Evolutionary conservation across 2,329 filamentous ascomycete genomes (phyloP).

Genomic region (Fusarium xylarioides): DNA sequence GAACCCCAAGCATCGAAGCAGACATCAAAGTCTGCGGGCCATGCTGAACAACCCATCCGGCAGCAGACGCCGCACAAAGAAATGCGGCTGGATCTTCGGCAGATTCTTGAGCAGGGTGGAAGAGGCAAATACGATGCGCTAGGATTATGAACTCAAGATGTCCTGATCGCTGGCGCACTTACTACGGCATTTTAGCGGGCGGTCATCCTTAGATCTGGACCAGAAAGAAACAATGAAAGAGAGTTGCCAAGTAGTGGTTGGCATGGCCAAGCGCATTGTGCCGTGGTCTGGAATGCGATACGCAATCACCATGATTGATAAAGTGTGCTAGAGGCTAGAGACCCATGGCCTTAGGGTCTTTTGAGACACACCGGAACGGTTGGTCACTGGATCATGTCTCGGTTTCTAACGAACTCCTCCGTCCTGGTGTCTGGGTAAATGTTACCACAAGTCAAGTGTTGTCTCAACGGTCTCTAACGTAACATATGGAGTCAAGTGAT

Average conservation of each 20-base stretch:
- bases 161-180: not conserved
- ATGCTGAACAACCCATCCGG: constrained; percentile 4
- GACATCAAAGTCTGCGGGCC: constrained; percentile 3
- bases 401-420: constrained; percentile 8
- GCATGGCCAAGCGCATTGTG: constrained; percentile 16
- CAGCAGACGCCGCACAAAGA: constrained; percentile 25
- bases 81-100: constrained; percentile 36
- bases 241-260: constrained; percentile 15
- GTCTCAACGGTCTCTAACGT: constrained; percentile 11
- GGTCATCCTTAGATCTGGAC: constrained; percentile 24
- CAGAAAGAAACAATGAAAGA: constrained; percentile 15
- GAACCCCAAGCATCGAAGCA: constrained; percentile 11
- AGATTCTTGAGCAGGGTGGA: constrained; percentile 43
- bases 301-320: constrained; percentile 7
- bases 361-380: not conserved
- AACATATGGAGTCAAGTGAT: constrained; percentile 15
- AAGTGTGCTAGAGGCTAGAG: constrained; percentile 7
- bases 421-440: constrained; percentile 5
- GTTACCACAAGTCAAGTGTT: constrained; percentile 23
- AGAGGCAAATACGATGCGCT: constrained; percentile 48
- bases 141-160: constrained; percentile 43
- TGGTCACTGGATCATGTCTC: constrained; percentile 25
- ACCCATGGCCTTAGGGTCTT: constrained; percentile 1
- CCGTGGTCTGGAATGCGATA: constrained; percentile 39
- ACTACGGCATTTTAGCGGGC: constrained; percentile 25